Evolutionary conservation across 495 filamentous ascomycete species (phyloP), one percentile per base, ranked within the genome.

Genomic region (Cairneyella variabilis): DNA sequence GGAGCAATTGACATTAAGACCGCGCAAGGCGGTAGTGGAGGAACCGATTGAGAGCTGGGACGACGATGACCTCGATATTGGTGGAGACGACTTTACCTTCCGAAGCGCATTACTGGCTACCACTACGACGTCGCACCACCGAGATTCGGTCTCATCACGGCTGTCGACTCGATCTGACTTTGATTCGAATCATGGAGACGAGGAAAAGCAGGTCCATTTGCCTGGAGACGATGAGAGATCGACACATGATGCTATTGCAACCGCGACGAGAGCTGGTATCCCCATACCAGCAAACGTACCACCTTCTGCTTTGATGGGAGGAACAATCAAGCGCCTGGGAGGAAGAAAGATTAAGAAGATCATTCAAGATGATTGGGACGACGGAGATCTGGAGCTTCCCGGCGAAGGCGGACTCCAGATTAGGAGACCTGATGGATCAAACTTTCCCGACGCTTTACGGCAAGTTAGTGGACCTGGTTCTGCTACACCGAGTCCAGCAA

Each of bases 241-340:
- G 0, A 92, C 83, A 1, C 67, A 83, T 61, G 86, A 93, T 58
- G 91, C 92, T 37, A 90, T 98, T 60, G 81, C 85, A 16, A 89
- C 89, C 3, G 93, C 90, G 36, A 85, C 84, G 54, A 84, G 83
- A 59, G 92, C 90, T 21, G 93, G 93, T 44, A 96, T 98, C 47
- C 92, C 93, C 23, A 84, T 98, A 57, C 93, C 93, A 16, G 72
- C 78, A 22, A 90, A 92, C 64, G 84, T 97, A 12, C 90, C 93
- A n/a, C 80, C 86, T 20, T 95, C 92, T n/a, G 93, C 93, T 43
- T 76, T 98, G 37, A 77, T 95, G 59, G 93, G 92, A 38, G 93
- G 93, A 42, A 91, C 90, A 10, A 98, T 98, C 65, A 96, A 96
- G 73, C 76, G 90, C 64, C 75, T 98, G 6, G 90, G 90, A 40